Base-by-base conservation (phyloP, 768 basidiomycete species). In the Cubamyces lactineus region DNA sequence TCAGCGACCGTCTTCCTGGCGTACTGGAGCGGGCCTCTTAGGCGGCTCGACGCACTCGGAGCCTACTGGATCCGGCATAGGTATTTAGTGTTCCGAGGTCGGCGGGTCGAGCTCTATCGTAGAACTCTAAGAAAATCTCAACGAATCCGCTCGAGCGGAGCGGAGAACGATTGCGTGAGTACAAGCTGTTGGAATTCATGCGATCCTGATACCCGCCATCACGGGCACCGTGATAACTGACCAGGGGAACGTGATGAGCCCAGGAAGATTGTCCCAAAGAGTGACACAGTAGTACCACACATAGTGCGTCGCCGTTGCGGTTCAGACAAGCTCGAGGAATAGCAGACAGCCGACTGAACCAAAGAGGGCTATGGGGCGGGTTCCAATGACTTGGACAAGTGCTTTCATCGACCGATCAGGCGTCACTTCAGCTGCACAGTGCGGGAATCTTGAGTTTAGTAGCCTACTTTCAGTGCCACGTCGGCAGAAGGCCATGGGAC, bases 241-340 rank as follows among this genome's bases (percentile, higher is more conserved):
- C 57, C 59, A 65, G 34, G 68, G 69, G 28, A 63, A 55, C 13
- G 52, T 43, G 19, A 55, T 23, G 43, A 72, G 61, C 0, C 62
- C 45, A 12, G 47, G 53, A 24, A 67, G 50, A 53, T 71, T 67
- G 15, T 69, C 62, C 73, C 72, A 66, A 16, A 61, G 54, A 19
- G 54, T 45, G 49, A 72, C 64, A 38, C 72, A 46, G 46, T 61
- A 54, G 34, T 42, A 61, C 67, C 69, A 71, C 26, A 65, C 67
- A 11, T 60, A 56, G 34, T 71, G 53, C 6, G 70, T 67, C 12
- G 66, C 62, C 30, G 72, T 57, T 4, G 65, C 65, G 5, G 69
- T 68, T 41, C 70, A 66, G 7, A 63, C 59, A 6, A 66, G 39
- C 40, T 70, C 69, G 30, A 69, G 65, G 11, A 63, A 24, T 24